Conservation (phyloP, 179 eudicot genomes). For the Patellifolia procumbens region DNA sequence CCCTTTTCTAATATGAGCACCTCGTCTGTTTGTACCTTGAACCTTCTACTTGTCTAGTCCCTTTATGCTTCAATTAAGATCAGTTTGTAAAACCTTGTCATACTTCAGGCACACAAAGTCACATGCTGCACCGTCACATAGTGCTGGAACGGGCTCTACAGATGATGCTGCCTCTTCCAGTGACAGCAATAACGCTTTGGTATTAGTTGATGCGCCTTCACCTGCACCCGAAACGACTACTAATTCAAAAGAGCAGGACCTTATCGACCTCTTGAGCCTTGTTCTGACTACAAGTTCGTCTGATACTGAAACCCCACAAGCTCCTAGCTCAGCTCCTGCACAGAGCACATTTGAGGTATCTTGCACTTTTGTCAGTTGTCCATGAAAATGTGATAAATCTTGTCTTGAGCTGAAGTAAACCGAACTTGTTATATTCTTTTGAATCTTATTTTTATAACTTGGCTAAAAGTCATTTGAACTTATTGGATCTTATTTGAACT, state of each 20-base stretch:
- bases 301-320: constrained; percentile 41
- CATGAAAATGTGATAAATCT: neutral
- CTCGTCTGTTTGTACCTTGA: neutral
- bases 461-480: too few species aligned
- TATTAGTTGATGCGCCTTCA: constrained; percentile 55
- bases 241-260: constrained; percentile 64
- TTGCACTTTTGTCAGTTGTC: neutral
- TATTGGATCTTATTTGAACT: too few species aligned
- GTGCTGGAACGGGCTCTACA: constrained; percentile 27
- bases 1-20: neutral
- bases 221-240: constrained; percentile 36
- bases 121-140: constrained; percentile 28
- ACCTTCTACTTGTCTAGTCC: too few species aligned
- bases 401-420: too few species aligned
- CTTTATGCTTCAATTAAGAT: neutral
- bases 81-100: constrained; percentile 12
- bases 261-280: constrained; percentile 79
- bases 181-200: constrained; percentile 55
- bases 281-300: constrained; percentile 55
- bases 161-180: constrained; percentile 47
- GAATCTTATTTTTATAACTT: too few species aligned
- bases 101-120: constrained; percentile 70
- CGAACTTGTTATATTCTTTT: too few species aligned
- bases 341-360: constrained; percentile 35
- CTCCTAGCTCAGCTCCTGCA: constrained; percentile 38